Conservation (phyloP, 1,284 basidiomycete genomes). For the Cryptococcus deneoformans region DNA sequence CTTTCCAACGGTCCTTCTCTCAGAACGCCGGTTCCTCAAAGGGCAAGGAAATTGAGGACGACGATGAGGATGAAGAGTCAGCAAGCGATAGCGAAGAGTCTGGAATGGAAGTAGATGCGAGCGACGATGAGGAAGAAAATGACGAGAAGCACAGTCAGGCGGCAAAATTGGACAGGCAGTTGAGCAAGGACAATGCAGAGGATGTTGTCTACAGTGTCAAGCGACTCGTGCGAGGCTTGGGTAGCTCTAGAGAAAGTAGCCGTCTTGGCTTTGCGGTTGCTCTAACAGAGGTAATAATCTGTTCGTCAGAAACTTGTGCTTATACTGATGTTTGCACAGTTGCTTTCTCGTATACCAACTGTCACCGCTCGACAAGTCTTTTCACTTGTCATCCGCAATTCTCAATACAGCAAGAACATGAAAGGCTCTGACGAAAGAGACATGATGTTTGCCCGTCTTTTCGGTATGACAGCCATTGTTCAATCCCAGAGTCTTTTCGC, state of each 20-base stretch:
- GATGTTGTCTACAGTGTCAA: conserved; percentile 88
- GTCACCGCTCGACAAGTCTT: conserved; percentile 73
- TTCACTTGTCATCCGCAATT: conserved; percentile 66
- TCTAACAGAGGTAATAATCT: conserved; percentile 77
- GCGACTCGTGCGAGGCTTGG: conserved; percentile 78
- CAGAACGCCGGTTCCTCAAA: conserved; percentile 34
- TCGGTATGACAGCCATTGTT: conserved; percentile 78
- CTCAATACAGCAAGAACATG: conserved; percentile 67
- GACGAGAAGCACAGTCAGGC: conserved; percentile 50
- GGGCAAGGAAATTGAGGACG: conserved; percentile 25
- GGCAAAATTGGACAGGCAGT: conserved; percentile 42
- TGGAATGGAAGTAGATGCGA: conserved; percentile 46
- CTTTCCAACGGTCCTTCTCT: conserved; percentile 65
- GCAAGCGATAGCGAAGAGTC: conserved; percentile 56
- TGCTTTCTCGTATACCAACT: conserved; percentile 74
- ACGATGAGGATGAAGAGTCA: conserved; percentile 52
- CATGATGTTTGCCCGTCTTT: conserved; percentile 84
- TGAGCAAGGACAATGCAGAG: conserved; percentile 66
- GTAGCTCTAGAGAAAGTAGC: conserved; percentile 88
- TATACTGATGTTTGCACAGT: conserved; percentile 52
- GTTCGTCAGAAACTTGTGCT: not conserved
- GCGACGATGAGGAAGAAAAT: conserved; percentile 52
- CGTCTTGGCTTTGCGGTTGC: conserved; percentile 93
- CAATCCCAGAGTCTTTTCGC: conserved; percentile 76
- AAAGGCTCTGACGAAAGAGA: conserved; percentile 91